phyloP scores from a whole-genome alignment of 208 protist genomes.

The Wallacemonas sp. region DNA sequence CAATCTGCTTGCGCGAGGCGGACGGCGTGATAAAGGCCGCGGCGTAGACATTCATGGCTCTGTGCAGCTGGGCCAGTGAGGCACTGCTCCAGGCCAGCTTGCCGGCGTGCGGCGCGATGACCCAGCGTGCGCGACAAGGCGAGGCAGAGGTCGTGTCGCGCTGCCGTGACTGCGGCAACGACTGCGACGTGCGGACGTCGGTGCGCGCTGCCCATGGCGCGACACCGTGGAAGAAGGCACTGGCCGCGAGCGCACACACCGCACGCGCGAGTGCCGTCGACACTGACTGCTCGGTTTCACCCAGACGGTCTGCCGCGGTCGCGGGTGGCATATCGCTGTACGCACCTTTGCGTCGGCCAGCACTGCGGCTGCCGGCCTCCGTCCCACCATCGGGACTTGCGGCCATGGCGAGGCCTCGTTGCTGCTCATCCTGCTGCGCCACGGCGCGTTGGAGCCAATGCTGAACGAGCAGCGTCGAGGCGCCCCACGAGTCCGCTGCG shows the following conservation, averaged over 20 bases:
- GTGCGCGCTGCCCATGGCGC: slow-evolving; percentile 6
- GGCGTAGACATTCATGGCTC: slow-evolving; percentile 30
- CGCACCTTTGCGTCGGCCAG: too few relatives aligned
- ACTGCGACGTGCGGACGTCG: too few relatives aligned
- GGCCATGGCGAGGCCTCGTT: not conserved
- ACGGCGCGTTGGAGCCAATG: slow-evolving; percentile 19
- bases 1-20: not conserved
- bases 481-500: slow-evolving; percentile 10
- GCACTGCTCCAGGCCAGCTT: not conserved
- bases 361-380: too few relatives aligned
- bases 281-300: too few relatives aligned
- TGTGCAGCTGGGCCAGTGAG: slow-evolving; percentile 27
- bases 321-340: too few relatives aligned
- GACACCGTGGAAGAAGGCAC: slow-evolving; percentile 1
- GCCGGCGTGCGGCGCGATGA: not conserved
- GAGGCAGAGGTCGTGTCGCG: too few relatives aligned
- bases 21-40: not conserved
- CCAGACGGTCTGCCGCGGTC: too few relatives aligned
- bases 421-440: not conserved
- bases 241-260: slow-evolving; percentile 2
- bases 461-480: slow-evolving; percentile 25
- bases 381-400: not conserved
- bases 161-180: too few relatives aligned
- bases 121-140: too few relatives aligned
- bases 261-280: not conserved